Evolutionary conservation across 1,284 basidiomycete genomes (phyloP), one percentile per base, ranked within the genome.

Genomic region (Thelephora terrestris): DNA sequence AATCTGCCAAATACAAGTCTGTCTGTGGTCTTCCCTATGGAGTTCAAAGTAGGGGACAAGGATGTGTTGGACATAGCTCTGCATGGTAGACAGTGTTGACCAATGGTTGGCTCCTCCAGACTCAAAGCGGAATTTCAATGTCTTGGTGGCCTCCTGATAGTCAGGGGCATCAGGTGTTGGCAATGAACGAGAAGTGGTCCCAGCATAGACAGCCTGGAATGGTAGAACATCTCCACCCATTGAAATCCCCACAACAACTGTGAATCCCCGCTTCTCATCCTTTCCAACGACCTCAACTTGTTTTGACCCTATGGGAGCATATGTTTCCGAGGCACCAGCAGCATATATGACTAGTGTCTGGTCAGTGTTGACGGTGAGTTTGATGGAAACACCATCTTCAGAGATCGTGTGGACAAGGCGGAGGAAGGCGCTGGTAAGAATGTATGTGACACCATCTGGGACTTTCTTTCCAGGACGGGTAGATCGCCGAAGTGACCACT

Each of bases 241-340:
- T 1, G 58, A 55, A n/a, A 64, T 55, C 2, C 56, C 59, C 20
- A 63, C 55, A 10, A 65, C 34, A 2, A 64, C 23, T 4, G 65
- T 68, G 47, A 63, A 65, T 9, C 62, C 64, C 2, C 61, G 52
- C 48, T 68, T 68, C 46, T 67, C 65, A 12, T 66, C 65, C 5
- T 52, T 46, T 1, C 64, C 61, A 4, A 59, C 40, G 3, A 58
- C 49, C 1, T 54, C 20, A 5, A 68, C 63, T 46, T 68, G 64
- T 34, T 58, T 60, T 5, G 53, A 38, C 1, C 62, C 62, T 1
- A 18, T 55, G 23, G 52, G 23, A 18, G 46, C 56, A 52, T 58
- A 68, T 4, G 62, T 32, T 3, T 3, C 29, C 29, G 7, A 32
- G 29, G n/a, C n/a, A 32, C 9, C 14, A 12, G 12, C 7, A 5